Base-by-base conservation (phyloP, 164 flowering plant genomes). In the Umbellularia californica region DNA sequence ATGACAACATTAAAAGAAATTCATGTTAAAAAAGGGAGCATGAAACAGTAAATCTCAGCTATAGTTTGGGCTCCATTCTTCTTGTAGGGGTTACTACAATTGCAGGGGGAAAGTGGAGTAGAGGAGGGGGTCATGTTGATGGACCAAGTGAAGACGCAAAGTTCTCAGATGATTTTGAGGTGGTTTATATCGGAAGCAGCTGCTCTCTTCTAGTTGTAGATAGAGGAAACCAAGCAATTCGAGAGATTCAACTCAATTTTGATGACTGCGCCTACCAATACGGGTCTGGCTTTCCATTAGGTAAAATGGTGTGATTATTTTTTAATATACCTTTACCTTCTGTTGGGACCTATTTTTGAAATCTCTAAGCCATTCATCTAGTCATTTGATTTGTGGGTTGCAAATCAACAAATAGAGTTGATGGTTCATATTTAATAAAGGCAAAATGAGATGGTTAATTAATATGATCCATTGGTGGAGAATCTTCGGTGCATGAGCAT, bases 71-170 rank as follows among this genome's bases (percentile, higher is more conserved):
- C 10, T 67, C 2, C 10, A 5, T 27, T 70, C 12, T 65, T 33
- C 62, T 13, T 78, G 70, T 81, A 95, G 98, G 97, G 70, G 92
- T 95, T 71, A 92, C 98, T 71, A 95, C 99, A 25, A 93, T 95
- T 78, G 98, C 99, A 10, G 99, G 99, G 73, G 98, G 97, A 30
- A 92, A 88, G 76, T 80, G 85, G 88, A 81, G 87, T 73, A 84
- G 88, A 51, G 92, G 94, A 60, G 90, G 92, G 50, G 88, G 90
- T 9, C 97, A 95, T 84, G 85, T 84, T 13, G 98, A 93, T 81
- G 99, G 99, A 20, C 93, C 96, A 66, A 92, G 97, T 77, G 98
- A 90, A 78, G 98, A 90, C 83, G 98, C 98, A 68, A 90, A 87
- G 69, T 95, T 95, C 72, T 95, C 99, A 14, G 83, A 81, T 72